Evolutionary conservation across 805 yeast species (phyloP).

Genomic region (Starmerella vaccinii): DNA sequence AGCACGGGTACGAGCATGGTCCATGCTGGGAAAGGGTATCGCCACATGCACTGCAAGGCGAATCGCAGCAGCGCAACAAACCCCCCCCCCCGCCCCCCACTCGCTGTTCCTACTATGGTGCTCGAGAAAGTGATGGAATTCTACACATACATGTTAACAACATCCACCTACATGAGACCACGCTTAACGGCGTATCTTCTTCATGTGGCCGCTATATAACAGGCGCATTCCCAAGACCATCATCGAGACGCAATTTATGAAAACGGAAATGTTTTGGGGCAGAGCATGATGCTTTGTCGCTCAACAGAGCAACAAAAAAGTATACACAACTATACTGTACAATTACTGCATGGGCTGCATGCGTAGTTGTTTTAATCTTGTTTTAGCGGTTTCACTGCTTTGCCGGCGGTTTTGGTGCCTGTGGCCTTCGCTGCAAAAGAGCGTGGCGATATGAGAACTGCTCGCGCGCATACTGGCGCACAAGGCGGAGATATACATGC

Average conservation of each 20-base stretch:
- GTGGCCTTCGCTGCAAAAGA: slow-evolving; percentile 2
- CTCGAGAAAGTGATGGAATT: not conserved
- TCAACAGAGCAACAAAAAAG: not conserved
- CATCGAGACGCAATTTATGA: too few relatives aligned
- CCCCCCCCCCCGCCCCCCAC: too few relatives aligned
- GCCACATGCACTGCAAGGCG: not conserved
- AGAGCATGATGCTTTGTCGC: too few relatives aligned
- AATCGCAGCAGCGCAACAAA: not conserved
- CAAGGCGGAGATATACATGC: slow-evolving; percentile 37
- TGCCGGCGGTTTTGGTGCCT: slow-evolving; percentile 1
- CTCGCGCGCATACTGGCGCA: slow-evolving; percentile 50
- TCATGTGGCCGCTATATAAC: too few relatives aligned
- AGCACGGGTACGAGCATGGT: not conserved
- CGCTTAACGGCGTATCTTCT: too few relatives aligned
- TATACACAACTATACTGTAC: not conserved
- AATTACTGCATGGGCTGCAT: not conserved
- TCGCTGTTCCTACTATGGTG: too few relatives aligned
- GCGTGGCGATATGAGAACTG: slow-evolving; percentile 42
- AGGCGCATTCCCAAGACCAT: too few relatives aligned
- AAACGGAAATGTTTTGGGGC: too few relatives aligned
- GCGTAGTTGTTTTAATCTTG: not conserved
- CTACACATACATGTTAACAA: too few relatives aligned
- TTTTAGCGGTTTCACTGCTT: not conserved
- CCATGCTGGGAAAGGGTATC: not conserved
- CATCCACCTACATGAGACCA: too few relatives aligned